phyloP scores from a whole-genome alignment of 2,329 filamentous ascomycete genomes.

The Colletotrichum chrysophilum region DNA sequence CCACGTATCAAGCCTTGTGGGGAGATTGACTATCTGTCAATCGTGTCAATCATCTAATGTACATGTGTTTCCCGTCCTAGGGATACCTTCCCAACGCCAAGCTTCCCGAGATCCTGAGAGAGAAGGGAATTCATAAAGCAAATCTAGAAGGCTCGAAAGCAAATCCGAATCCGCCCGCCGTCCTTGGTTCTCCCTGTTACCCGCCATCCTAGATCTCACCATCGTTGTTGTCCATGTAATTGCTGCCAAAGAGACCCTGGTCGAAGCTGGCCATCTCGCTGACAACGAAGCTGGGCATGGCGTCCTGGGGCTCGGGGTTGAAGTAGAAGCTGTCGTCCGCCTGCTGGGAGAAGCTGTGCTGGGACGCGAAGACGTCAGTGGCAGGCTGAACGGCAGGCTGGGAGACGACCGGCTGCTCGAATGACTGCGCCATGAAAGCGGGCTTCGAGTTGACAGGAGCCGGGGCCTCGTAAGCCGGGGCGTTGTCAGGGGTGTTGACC shows the following conservation, averaged over 20 bases:
- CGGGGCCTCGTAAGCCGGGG: slow-evolving; percentile 4
- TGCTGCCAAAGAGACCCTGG: not conserved
- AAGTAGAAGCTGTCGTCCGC: not conserved
- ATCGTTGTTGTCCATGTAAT: slow-evolving; percentile 35
- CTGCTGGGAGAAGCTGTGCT: slow-evolving; percentile 4
- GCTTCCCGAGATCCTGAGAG: not conserved
- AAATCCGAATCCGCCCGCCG: not conserved
- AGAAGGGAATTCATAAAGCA: not conserved
- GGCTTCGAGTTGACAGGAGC: not conserved
- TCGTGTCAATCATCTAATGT: not conserved
- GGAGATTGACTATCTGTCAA: not conserved
- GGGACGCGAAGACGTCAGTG: not conserved
- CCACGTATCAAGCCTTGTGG: not conserved
- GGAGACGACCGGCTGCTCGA: not conserved
- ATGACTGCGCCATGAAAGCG: not conserved
- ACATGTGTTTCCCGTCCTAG: not conserved
- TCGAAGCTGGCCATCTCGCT: not conserved
- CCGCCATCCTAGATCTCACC: slow-evolving; percentile 34
- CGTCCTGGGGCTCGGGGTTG: not conserved
- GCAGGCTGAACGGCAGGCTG: not conserved
- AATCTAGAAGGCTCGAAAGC: not conserved
- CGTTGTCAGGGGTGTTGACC: slow-evolving; percentile 19
- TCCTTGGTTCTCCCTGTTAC: not conserved
- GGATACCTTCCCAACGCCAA: slow-evolving; percentile 7
- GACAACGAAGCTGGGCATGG: slow-evolving; percentile 2